phyloP scores from a whole-genome alignment of 2,329 filamentous ascomycete genomes.

The Colletotrichum kahawae region DNA sequence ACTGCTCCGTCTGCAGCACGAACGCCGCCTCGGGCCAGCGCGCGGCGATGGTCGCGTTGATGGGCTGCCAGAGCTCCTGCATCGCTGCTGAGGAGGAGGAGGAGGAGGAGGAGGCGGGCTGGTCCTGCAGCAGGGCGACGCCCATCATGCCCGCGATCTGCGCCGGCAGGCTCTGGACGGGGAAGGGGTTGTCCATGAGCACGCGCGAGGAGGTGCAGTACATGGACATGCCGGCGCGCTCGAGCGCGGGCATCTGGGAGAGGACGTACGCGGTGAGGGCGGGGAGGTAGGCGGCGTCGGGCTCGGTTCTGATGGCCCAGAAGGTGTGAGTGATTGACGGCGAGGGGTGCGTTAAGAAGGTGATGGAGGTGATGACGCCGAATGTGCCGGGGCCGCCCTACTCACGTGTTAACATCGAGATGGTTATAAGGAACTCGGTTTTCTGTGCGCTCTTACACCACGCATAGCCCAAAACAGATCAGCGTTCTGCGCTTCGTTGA shows the following conservation, averaged over 20 bases:
- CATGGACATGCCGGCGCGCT: slow-evolving; percentile 55
- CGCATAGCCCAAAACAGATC: slow-evolving; percentile 71
- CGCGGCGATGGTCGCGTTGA: slow-evolving; percentile 41
- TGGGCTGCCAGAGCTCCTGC: slow-evolving; percentile 33
- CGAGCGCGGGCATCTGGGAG: slow-evolving; percentile 49
- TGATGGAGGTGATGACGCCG: slow-evolving; percentile 63
- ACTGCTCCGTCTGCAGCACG: not conserved
- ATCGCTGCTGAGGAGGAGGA: slow-evolving; percentile 19
- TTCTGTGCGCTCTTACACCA: slow-evolving; percentile 43
- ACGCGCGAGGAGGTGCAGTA: slow-evolving; percentile 39
- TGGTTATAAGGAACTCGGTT: not conserved
- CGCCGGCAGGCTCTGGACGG: slow-evolving; percentile 32
- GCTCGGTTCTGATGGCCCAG: slow-evolving; percentile 26
- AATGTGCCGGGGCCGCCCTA: slow-evolving; percentile 66
- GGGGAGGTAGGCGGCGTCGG: slow-evolving; percentile 44
- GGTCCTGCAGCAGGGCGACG: slow-evolving; percentile 38
- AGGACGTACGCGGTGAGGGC: slow-evolving; percentile 53
- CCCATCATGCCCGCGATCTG: slow-evolving; percentile 40
- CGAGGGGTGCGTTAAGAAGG: slow-evolving; percentile 55
- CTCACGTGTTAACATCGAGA: not conserved
- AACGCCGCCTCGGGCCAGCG: slow-evolving; percentile 38
- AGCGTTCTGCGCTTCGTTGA: slow-evolving; percentile 55
- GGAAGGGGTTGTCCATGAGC: slow-evolving; percentile 38
- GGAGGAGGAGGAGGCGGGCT: slow-evolving; percentile 23
- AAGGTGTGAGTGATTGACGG: slow-evolving; percentile 33